Evolutionary conservation across 495 filamentous ascomycete species (phyloP).

Genomic region (Beverwykella pulmonaria): DNA sequence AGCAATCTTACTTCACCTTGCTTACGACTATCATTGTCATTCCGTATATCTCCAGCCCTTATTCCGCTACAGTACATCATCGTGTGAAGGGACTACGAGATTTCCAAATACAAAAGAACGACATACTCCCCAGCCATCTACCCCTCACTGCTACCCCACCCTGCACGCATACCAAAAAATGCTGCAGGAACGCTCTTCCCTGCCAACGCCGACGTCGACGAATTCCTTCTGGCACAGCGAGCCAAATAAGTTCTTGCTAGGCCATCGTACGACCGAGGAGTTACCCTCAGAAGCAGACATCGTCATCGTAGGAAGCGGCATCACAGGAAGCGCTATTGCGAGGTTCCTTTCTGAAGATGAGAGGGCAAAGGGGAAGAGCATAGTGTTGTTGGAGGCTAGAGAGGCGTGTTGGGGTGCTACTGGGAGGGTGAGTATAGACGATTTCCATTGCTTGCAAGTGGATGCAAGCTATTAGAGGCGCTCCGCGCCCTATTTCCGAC

Average conservation of each 20-base stretch:
- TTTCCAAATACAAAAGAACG: neutral
- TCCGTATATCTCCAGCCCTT: neutral
- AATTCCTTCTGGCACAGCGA: slow-evolving; percentile 74
- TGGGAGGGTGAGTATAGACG: slow-evolving; percentile 57
- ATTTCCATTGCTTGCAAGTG: slow-evolving; percentile 2
- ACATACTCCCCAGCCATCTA: neutral
- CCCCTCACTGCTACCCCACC: neutral
- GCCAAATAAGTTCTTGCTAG: slow-evolving; percentile 57
- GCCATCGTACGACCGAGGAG: slow-evolving; percentile 61
- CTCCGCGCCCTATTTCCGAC: too few relatives aligned
- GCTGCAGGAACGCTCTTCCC: slow-evolving; percentile 17
- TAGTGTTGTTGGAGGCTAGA: slow-evolving; percentile 78
- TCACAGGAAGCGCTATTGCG: slow-evolving; percentile 70
- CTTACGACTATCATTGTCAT: neutral
- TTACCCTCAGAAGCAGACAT: slow-evolving; percentile 64
- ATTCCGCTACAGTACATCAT: neutral
- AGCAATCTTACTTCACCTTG: neutral
- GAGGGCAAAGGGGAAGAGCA: slow-evolving; percentile 44
- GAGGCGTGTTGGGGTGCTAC: slow-evolving; percentile 81
- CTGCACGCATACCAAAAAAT: slow-evolving; percentile 1
- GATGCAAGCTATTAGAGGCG: too few relatives aligned
- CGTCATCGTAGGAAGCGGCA: slow-evolving; percentile 72
- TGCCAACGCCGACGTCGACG: slow-evolving; percentile 48
- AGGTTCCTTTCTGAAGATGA: slow-evolving; percentile 58
- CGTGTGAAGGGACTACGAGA: neutral